phyloP scores from a whole-genome alignment of 1,284 basidiomycete species.

The Stygiomarasmius scandens region DNA sequence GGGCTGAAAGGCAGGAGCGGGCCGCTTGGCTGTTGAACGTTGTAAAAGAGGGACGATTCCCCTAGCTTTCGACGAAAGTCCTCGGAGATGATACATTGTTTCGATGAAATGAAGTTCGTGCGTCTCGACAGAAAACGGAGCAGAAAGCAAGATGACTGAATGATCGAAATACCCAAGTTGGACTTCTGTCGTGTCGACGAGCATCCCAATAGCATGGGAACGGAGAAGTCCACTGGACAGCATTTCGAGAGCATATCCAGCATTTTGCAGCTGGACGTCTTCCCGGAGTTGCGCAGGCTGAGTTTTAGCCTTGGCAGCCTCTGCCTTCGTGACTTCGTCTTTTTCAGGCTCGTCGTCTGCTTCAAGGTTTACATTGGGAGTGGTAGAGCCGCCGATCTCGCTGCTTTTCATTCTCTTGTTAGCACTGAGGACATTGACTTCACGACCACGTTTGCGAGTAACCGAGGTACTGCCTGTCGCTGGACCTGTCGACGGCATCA shows the following conservation, averaged over 20 bases:
- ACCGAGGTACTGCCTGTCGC: too few relatives aligned
- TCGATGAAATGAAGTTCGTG: neutral
- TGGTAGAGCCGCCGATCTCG: too few relatives aligned
- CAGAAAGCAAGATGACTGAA: neutral
- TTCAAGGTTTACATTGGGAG: too few relatives aligned
- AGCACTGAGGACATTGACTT: too few relatives aligned
- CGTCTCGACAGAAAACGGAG: neutral
- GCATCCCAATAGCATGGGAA: neutral
- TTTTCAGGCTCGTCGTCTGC: too few relatives aligned
- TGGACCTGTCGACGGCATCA: too few relatives aligned
- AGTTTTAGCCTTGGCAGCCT: neutral
- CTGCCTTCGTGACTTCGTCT: too few relatives aligned
- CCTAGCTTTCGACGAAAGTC: neutral
- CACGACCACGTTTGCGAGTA: too few relatives aligned
- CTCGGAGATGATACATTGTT: neutral
- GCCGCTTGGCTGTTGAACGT: neutral
- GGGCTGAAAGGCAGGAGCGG: neutral
- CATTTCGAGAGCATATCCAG: constrained; percentile 3
- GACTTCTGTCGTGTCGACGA: neutral
- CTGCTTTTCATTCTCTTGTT: too few relatives aligned
- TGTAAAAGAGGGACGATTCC: neutral
- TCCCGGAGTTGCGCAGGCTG: neutral
- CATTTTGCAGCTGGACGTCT: neutral
- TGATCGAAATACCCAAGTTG: neutral
- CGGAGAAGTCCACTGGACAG: neutral